Evolutionary conservation across 192 early-diverging fungal species (phyloP).

Genomic region (Borealophlyctis nickersoniae): DNA sequence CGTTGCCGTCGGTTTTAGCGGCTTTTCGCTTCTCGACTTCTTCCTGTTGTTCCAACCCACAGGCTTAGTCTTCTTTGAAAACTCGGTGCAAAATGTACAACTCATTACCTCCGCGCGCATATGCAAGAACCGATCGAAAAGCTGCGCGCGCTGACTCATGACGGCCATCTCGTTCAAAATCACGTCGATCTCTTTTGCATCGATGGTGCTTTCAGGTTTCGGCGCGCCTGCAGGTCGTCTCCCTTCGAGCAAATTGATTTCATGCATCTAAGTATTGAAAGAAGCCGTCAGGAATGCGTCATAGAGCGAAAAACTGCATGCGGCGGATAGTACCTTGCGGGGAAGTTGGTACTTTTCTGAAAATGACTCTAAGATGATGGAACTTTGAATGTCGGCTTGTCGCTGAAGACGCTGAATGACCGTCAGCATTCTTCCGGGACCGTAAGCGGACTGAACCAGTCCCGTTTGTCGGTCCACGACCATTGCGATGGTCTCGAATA

Average conservation of each 20-base stretch:
- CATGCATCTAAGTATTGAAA: not conserved
- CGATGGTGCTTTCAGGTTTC: slow-evolving; percentile 33
- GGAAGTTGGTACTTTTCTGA: slow-evolving; percentile 62
- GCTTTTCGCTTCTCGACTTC: slow-evolving; percentile 39
- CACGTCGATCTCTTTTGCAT: slow-evolving; percentile 76
- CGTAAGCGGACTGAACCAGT: slow-evolving; percentile 81
- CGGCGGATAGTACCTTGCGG: slow-evolving; percentile 34
- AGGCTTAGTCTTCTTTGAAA: too few species aligned
- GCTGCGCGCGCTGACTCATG: slow-evolving; percentile 70
- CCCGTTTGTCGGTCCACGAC: slow-evolving; percentile 87
- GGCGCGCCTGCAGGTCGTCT: slow-evolving; percentile 1
- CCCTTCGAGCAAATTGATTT: not conserved
- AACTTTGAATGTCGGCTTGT: slow-evolving; percentile 78
- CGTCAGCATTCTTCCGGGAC: slow-evolving; percentile 80
- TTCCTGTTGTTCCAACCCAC: slow-evolving; percentile 34
- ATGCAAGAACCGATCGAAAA: slow-evolving; percentile 83
- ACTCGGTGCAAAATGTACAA: too few species aligned
- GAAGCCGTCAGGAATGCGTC: too few species aligned
- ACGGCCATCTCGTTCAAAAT: slow-evolving; percentile 77
- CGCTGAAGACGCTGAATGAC: slow-evolving; percentile 86
- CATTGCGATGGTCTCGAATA: slow-evolving; percentile 87
- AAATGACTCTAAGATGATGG: slow-evolving; percentile 75
- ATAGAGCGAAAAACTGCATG: slow-evolving; percentile 6
- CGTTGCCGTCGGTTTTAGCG: not conserved
- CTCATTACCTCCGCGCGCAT: slow-evolving; percentile 61